These are phyloP conservation scores for Friedmanniomyces simplex DNA, from an alignment of 495 filamentous ascomycete genomes.

Conservation along the genomic window DNA sequence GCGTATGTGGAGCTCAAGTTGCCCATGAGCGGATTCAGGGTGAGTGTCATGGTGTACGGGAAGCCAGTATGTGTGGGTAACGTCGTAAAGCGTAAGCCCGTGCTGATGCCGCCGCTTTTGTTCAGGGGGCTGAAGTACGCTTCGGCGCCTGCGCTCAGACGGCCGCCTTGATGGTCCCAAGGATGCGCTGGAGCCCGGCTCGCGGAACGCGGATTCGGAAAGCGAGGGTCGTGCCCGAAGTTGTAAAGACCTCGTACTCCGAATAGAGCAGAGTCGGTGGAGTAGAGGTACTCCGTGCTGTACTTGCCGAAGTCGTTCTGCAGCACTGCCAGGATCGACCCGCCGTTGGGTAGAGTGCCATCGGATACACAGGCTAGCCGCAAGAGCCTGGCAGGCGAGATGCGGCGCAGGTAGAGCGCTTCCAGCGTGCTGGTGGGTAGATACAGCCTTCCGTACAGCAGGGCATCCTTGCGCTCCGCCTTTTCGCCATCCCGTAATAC, in stretches of 20 bases:
- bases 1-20: conserved; percentile 84
- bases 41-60: conserved; percentile 76
- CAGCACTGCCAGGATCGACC: conserved; percentile 64
- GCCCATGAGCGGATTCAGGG: conserved; percentile 82
- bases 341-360: conserved; percentile 58
- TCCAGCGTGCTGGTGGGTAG: conserved; percentile 76
- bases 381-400: conserved; percentile 68
- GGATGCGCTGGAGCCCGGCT: conserved; percentile 15
- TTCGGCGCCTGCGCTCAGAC: conserved; percentile 60
- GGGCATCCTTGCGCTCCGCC: conserved; percentile 43
- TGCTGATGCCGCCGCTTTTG: conserved; percentile 74
- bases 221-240: conserved; percentile 70
- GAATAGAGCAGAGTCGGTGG: conserved; percentile 80
- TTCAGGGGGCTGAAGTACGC: conserved; percentile 90
- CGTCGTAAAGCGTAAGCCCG: conserved; percentile 79
- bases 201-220: conserved; percentile 14
- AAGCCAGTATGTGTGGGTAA: conserved; percentile 77
- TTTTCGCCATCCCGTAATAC: conserved; percentile 39
- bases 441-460: conserved; percentile 84
- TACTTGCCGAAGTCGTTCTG: conserved; percentile 86
- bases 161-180: conserved; percentile 25
- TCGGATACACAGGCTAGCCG: conserved; percentile 76
- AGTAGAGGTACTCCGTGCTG: conserved; percentile 81
- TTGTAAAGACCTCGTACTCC: conserved; percentile 88
- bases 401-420: conserved; percentile 71